Evolutionary conservation across 1,139 yeast genomes (phyloP).

Genomic region (Geotrichum histeridarum): DNA sequence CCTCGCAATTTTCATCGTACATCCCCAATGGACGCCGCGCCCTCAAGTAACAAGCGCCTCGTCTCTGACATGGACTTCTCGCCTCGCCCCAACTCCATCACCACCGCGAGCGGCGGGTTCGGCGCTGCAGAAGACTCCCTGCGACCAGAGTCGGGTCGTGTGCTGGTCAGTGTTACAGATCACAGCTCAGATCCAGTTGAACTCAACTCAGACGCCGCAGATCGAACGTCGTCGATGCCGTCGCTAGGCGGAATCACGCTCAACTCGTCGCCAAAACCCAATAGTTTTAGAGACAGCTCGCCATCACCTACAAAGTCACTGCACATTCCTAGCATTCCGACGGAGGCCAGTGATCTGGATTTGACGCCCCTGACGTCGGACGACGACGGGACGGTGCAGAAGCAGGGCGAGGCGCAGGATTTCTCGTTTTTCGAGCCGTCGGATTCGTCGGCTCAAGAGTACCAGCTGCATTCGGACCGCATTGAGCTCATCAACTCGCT

Average conservation of each 20-base stretch:
- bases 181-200: slow-evolving; percentile 2
- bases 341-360: neutral
- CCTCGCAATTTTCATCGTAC: neutral
- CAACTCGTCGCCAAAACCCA: slow-evolving; percentile 8
- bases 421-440: no score
- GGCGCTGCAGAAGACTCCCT: neutral
- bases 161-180: neutral
- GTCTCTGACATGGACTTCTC: slow-evolving; percentile 21
- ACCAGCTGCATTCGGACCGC: neutral
- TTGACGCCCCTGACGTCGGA: slow-evolving; percentile 4
- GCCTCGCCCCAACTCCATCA: slow-evolving; percentile 18
- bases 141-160: neutral
- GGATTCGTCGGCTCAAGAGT: no score
- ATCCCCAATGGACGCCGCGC: neutral
- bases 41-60: slow-evolving; percentile 13
- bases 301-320: neutral
- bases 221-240: slow-evolving; percentile 5
- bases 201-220: neutral
- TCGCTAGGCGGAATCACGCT: slow-evolving; percentile 12
- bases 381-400: slow-evolving; percentile 5
- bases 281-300: neutral
- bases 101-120: slow-evolving; percentile 6
- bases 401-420: neutral
- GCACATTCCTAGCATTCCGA: neutral
- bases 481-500: slow-evolving; percentile 4